A percentile compares a stretch with the other conserved stretches of the same genome.
Conservation (phyloP, 2,329 filamentous ascomycete genomes). For the Chalaropsis thielavioides region DNA sequence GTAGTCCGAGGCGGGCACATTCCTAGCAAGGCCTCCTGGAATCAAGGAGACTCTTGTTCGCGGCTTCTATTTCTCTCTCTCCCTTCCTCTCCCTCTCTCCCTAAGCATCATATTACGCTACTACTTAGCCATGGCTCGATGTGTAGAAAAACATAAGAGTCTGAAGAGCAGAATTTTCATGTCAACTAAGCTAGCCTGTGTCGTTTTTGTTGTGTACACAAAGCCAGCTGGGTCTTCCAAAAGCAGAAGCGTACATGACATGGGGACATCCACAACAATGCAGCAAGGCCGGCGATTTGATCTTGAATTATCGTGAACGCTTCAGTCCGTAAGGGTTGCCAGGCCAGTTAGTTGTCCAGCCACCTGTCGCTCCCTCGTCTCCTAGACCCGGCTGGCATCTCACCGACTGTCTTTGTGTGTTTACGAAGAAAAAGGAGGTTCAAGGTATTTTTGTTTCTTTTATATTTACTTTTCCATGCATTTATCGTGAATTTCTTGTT, state of each 20-base stretch:
- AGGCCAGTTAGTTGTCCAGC: background rate
- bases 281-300: background rate
- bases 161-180: too few species aligned
- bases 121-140: background rate
- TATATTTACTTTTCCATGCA: background rate
- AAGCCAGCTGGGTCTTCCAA: background rate
- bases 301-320: background rate
- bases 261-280: too few species aligned
- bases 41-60: background rate
- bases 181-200: background rate
- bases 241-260: background rate
- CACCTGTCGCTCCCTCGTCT: background rate
- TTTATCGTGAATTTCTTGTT: background rate
- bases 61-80: background rate
- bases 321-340: background rate
- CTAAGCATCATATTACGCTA: background rate
- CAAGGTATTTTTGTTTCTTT: too few species aligned
- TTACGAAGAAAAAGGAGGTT: too few species aligned
- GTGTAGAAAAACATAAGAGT: background rate
- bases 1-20: background rate
- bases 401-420: background rate
- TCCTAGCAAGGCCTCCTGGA: background rate
- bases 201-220: background rate
- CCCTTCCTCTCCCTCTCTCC: background rate
- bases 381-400: background rate